Base-by-base conservation (phyloP, 257 asterid species). In the Solanum habrochaites region DNA sequence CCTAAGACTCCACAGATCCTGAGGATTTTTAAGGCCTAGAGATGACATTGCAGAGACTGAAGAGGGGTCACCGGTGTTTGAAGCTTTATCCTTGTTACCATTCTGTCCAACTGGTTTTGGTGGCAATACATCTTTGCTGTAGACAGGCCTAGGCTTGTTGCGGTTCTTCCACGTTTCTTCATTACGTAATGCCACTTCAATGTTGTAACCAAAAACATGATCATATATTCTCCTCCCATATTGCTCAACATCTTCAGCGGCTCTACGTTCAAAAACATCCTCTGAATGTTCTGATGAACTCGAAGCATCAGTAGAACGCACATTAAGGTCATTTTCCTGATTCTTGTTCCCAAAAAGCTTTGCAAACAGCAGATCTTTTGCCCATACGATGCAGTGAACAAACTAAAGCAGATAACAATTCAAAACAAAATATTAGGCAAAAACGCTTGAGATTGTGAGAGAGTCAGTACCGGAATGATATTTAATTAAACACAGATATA, bases 351-450 rank as follows among this genome's bases (percentile, higher is more conserved):
- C 99, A 91, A 96, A 93, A 84, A 97, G 90, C 91, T 97, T 97
- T 52, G 98, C 95, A 91, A 97, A 97, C 75, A 97, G 98, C 89
- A 97, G 95, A 90, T 97, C 99, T 91, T 97, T 97, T 37, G 98
- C 99, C 99, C 99, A 97, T 77, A 97, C 99, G 62, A 97, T 91
- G 89, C 99, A 96, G 92, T 97, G 99, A 85, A 97, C 98, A 91
- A 96, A 97, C 99, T 97, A 96, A 89, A 72, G 82, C 89, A 85
- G 85, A 89, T 39, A 64, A 77, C 35, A 42, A 32, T 52, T 70
- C 85, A 85, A 72, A 86, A 67, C 74, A 88, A 25, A 29, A 67
- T 31, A 20, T 42, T 47, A 72, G 82, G 60, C 71, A 67, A 52
- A 85, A 43, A 16, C 16, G 12, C 58, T 40, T 11, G 60, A 75